Base-by-base conservation (phyloP, 2,329 filamentous ascomycete genomes). In the Ascochyta fabae region DNA sequence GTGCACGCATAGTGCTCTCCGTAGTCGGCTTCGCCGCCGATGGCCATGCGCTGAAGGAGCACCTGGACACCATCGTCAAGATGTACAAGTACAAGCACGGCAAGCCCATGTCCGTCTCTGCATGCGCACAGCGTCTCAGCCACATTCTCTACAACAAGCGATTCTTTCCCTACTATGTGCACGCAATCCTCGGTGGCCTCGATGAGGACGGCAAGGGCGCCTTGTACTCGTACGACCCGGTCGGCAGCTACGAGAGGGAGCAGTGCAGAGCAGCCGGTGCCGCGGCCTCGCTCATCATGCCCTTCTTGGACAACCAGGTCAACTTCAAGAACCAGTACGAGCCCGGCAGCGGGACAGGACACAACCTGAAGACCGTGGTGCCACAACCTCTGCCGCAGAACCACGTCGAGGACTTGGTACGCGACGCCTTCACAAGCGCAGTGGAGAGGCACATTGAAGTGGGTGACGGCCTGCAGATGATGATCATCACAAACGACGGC, bases 281-380 rank as follows among this genome's bases (percentile, higher is more conserved):
- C 13, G 93, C 93, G 19, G 89, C 92, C 49, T 95, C 91, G 71
- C 81, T 99, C 77, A 99, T 99, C 79, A 99, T 97, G 91, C 95
- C 95, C 1, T 99, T 99, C 84, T 80, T 99, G 72, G 95, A 99
- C 78, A 99, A 99, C 78, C 96, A 99, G 80, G 95, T 99, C 82
- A 98, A 98, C 81, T 94, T 94, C 84, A 99, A 97, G 86, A 99
- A 99, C 77, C 94, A 97, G 82, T 96, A 96, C 75, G 84, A 95
- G 52, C 92, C 94, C 10, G 91, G 89, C 42, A 94, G 90, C 68
- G 92, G 92, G 53, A 84, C 86, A 58, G 94, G 94, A 39, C 90
- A 96, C 77, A 88, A 88, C 49, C 80, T 97, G 68, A 80, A 90
- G 80, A 85, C 89, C 78, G 84, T 88, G 66, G 83, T 87, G 75